Base-by-base conservation (phyloP, 495 filamentous ascomycete genomes). In the Penicillium diatomitis region DNA sequence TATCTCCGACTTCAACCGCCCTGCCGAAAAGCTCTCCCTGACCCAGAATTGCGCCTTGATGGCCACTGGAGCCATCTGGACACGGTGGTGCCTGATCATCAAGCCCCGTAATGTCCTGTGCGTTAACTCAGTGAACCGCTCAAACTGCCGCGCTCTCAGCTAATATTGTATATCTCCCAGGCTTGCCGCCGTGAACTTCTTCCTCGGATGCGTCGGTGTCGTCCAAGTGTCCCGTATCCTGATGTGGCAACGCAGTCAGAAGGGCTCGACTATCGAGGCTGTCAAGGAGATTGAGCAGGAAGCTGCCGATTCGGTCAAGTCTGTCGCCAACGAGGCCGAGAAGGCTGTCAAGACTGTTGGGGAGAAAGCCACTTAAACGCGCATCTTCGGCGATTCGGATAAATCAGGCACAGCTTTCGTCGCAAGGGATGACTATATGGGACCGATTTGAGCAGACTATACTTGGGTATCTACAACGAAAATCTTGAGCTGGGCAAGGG, bases 21-120 rank as follows among this genome's bases (percentile, higher is more conserved):
- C 92, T n/a, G 86, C 87, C 40, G 86, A 90, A 63, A 85, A 84
- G 63, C 87, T 98, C 51, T 96, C 90, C 32, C 73, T 96, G 11
- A 88, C 86, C 10, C 90, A 96, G 71, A 98, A 97, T 71, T 68
- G 68, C 40, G 92, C 92, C 29, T 79, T 98, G 37, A 88, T 82
- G 52, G 77, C 79, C 46, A 98, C 92, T n/a, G 92, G 92, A 46
- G 66, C 80, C 38, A 98, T 98, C 75, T 98, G 92, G 92, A 98
- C 92, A 30, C 81, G 92, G 33, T 98, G 92, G 92, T 98, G 92
- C 75, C 76, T 96, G 66, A 85, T 98, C 63, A 98, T 98, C 71
- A 90, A 83, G 65, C 92, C 92, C 50, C 79, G 79, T 63, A 98
- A 98, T 74, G 72, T 85, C 52, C 82, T 95, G 88, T 91, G 71